Percentiles rank a stretch among this genome's conserved stretches.
phyloP scores from a whole-genome alignment of 31 red algal species.

The Asparagopsis taxiformis region DNA sequence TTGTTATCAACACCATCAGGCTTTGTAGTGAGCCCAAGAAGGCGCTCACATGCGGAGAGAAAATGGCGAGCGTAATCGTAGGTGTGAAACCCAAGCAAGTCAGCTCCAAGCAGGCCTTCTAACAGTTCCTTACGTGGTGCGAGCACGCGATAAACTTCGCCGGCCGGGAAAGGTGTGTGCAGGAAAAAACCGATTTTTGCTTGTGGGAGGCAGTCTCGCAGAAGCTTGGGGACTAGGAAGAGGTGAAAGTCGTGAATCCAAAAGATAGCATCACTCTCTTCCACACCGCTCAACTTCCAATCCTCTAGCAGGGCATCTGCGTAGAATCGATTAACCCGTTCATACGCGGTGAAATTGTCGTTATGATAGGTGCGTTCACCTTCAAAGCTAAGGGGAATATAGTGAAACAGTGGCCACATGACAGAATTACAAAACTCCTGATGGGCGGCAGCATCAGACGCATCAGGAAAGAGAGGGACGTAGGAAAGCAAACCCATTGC shows the following conservation, averaged over 20 bases:
- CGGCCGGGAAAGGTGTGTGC: slow-evolving; percentile 97
- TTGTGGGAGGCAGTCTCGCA: slow-evolving; percentile 76
- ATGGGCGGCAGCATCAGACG: slow-evolving; percentile 47
- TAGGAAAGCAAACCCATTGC: slow-evolving; percentile 56
- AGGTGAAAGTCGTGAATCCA: slow-evolving; percentile 99
- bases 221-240: slow-evolving; percentile 83
- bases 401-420: slow-evolving; percentile 99
- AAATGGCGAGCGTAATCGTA: slow-evolving; percentile 99
- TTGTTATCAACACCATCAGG: slow-evolving; percentile 79
- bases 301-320: slow-evolving; percentile 76
- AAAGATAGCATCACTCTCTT: slow-evolving; percentile 69
- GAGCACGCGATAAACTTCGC: slow-evolving; percentile 93
- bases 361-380: slow-evolving; percentile 75
- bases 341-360: slow-evolving; percentile 85
- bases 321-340: slow-evolving; percentile 86
- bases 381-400: slow-evolving; percentile 83
- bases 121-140: slow-evolving; percentile 89
- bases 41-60: slow-evolving; percentile 83
- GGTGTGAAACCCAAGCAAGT: slow-evolving; percentile 98
- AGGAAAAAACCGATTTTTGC: slow-evolving; percentile 96
- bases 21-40: slow-evolving; percentile 69
- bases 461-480: slow-evolving; percentile 77
- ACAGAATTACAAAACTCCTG: slow-evolving; percentile 94
- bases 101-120: slow-evolving; percentile 88
- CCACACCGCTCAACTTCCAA: slow-evolving; percentile 55